A percentile compares a stretch with the other conserved stretches of the same genome.
phyloP scores from a whole-genome alignment of 2,329 filamentous ascomycete species.

The Exserohilum rostratum region DNA sequence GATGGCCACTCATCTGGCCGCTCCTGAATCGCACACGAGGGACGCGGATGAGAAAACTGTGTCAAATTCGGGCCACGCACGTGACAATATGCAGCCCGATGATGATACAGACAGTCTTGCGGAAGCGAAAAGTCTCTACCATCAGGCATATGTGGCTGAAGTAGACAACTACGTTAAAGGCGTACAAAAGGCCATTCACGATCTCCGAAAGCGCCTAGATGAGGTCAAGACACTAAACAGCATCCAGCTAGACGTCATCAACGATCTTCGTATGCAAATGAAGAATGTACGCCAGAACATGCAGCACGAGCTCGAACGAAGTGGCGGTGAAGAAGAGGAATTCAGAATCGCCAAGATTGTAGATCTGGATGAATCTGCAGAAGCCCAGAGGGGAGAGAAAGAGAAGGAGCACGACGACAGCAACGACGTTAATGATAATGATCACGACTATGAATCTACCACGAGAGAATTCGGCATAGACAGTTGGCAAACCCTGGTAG shows the following conservation, averaged over 20 bases:
- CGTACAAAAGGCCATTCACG: slow-evolving; percentile 33
- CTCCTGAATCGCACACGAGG: slow-evolving; percentile 31
- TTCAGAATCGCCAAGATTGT: slow-evolving; percentile 2
- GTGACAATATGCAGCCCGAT: slow-evolving; percentile 6
- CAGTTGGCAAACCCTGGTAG: slow-evolving; percentile 19
- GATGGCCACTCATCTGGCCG: slow-evolving; percentile 38
- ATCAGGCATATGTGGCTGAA: slow-evolving; percentile 30
- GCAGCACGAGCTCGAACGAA: slow-evolving; percentile 9
- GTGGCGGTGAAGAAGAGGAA: neutral
- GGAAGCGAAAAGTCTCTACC: slow-evolving; percentile 9
- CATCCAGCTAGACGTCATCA: slow-evolving; percentile 42
- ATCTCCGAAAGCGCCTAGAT: slow-evolving; percentile 39
- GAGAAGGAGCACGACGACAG: neutral
- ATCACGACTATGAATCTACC: neutral
- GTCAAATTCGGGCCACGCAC: slow-evolving; percentile 15
- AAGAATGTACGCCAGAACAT: slow-evolving; percentile 21
- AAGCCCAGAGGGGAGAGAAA: neutral
- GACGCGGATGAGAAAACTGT: slow-evolving; percentile 30
- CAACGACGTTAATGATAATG: neutral
- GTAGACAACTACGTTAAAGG: slow-evolving; percentile 36
- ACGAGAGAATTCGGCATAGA: slow-evolving; percentile 17
- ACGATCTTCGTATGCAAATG: slow-evolving; percentile 35
- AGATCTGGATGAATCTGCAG: neutral
- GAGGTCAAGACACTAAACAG: slow-evolving; percentile 42
- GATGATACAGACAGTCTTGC: slow-evolving; percentile 4